Base-by-base conservation (phyloP, 768 basidiomycete species). In the Mrakia blollopis region DNA sequence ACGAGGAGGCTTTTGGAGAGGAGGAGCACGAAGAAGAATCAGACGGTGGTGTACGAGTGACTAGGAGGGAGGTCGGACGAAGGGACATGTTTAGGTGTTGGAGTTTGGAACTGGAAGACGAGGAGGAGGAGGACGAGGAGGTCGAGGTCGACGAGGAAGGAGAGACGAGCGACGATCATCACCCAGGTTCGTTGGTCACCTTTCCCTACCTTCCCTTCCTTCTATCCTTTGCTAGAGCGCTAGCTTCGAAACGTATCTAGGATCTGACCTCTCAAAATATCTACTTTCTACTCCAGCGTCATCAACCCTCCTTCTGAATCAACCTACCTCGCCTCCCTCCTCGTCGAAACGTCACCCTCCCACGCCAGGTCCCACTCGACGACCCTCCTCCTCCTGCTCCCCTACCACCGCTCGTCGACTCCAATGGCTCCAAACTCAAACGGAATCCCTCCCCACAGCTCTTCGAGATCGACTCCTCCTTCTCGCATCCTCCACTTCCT, bases 401-500 rank as follows among this genome's bases (percentile, higher is more conserved):
- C 71, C 71, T 18, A 72, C 71, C 30, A 39, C 71, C 25, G n/a
- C 47, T 32, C 71, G 71, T 37, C 71, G 71, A 57, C 47, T 72
- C 16, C 71, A 52, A 30, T 72, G 71, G 71, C 71, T 72, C 21
- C 71, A 72, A 54, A 52, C 71, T 3, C 71, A 72, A 35, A 52
- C 71, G 21, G 71, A 72, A 25, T 52, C 47, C 35, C 71, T 72
- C 14, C 71, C 71, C 8, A 30, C 71, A 6, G 71, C 71, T 52
- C 71, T 72, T 60, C 71, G 71, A 57, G 47, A 47, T 32, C 50
- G 71, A 52, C 71, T 72, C 30, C 71, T 72, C 52, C n/a, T 72
- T 14, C 71, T 72, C 54, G 47, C 71, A 32, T 68, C 65, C 18
- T 68, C 65, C 4, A 68, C 65, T 18, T 35, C 35, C 18, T 18